These are phyloP conservation scores for Curvularia sp. DNA, from an alignment of 2,329 filamentous ascomycete species.

Conservation along the genomic window DNA sequence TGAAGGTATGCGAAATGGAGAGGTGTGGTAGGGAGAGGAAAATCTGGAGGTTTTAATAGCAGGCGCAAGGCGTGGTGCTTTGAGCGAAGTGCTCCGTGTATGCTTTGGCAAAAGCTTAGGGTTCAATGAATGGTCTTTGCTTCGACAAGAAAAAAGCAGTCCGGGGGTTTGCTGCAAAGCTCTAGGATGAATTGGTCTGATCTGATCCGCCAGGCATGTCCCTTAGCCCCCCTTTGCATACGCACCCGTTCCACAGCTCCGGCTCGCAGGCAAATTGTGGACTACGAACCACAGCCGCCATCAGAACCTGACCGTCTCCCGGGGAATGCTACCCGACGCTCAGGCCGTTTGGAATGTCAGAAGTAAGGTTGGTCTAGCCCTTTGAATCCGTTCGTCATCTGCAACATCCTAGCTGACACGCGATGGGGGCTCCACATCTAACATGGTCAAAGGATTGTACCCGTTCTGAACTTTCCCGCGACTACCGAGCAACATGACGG, in stretches of 20 bases:
- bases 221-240: slow-evolving; percentile 40
- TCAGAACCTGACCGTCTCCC: slow-evolving; percentile 34
- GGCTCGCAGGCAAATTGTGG: slow-evolving; percentile 29
- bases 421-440: slow-evolving; percentile 35
- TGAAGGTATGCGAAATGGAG: slow-evolving; percentile 5
- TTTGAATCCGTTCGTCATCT: slow-evolving; percentile 28
- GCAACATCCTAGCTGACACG: slow-evolving; percentile 40
- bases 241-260: slow-evolving; percentile 37
- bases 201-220: slow-evolving; percentile 31
- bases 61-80: slow-evolving; percentile 20
- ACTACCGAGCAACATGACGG: slow-evolving; percentile 31
- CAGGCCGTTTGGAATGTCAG: slow-evolving; percentile 36
- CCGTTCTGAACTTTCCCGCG: slow-evolving; percentile 33
- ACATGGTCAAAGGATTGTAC: slow-evolving; percentile 29
- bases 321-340: slow-evolving; percentile 41
- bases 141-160: slow-evolving; percentile 25
- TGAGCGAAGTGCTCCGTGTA: slow-evolving; percentile 38
- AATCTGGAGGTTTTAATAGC: slow-evolving; percentile 33
- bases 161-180: slow-evolving; percentile 29
- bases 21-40: slow-evolving; percentile 17
- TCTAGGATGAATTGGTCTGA: slow-evolving; percentile 42
- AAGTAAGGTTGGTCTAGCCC: slow-evolving; percentile 36
- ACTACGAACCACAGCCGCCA: slow-evolving; percentile 34
- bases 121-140: slow-evolving; percentile 26
- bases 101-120: slow-evolving; percentile 34